Evolutionary conservation across 345 rosid genomes (phyloP).

Genomic region (Clarkia xantiana): DNA sequence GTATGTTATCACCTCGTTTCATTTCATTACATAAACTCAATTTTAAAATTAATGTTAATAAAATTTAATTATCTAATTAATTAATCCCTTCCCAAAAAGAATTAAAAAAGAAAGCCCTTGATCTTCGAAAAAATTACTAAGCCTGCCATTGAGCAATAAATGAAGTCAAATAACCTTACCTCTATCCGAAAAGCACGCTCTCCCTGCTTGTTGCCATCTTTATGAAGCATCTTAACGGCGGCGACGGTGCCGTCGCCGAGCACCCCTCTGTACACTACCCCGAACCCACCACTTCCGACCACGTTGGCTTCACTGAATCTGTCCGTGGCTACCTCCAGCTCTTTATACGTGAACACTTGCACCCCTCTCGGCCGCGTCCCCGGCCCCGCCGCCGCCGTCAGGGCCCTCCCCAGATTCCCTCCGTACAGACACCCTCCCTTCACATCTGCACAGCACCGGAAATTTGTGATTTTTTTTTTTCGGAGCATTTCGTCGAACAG

Average conservation of each 20-base stretch:
- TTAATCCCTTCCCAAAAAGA: too few relatives aligned
- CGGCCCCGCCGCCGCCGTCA: slow-evolving; percentile 5
- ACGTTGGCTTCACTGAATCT: slow-evolving; percentile 48
- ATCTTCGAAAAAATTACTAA: too few relatives aligned
- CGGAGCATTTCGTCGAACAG: too few relatives aligned
- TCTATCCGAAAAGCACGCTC: slow-evolving; percentile 80
- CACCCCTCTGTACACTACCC: slow-evolving; percentile 59
- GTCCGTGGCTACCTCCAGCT: slow-evolving; percentile 54
- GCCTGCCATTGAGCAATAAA: too few relatives aligned
- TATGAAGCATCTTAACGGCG: slow-evolving; percentile 57
- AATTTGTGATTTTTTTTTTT: too few relatives aligned
- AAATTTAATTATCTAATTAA: too few relatives aligned
- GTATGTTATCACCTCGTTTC: too few relatives aligned
- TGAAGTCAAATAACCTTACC: slow-evolving; percentile 22
- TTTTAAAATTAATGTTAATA: too few relatives aligned
- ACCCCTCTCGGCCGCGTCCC: slow-evolving; percentile 21
- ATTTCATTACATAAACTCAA: too few relatives aligned
- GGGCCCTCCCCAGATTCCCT: slow-evolving; percentile 17
- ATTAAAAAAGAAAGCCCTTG: too few relatives aligned
- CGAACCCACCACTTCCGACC: slow-evolving; percentile 45
- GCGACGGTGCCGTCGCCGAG: slow-evolving; percentile 63
- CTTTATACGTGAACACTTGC: slow-evolving; percentile 77
- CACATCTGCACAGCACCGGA: slow-evolving; percentile 26
- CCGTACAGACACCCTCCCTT: slow-evolving; percentile 41
- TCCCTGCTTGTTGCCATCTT: slow-evolving; percentile 44